Evolutionary conservation across 306 rosid species (phyloP).

Genomic region (Corylus avellana): DNA sequence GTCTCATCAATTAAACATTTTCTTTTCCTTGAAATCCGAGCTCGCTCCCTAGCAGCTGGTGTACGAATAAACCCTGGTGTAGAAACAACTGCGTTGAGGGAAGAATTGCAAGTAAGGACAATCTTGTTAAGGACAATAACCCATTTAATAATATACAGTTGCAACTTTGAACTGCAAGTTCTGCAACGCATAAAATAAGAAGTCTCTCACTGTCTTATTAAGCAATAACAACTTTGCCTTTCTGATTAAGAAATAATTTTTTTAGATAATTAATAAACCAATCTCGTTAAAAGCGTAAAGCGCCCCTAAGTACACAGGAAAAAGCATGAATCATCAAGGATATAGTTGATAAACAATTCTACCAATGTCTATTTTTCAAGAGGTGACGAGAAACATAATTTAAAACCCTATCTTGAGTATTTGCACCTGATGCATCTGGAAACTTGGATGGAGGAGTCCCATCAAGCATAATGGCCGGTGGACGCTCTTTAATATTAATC

Average conservation of each 20-base stretch:
- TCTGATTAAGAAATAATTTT: background rate
- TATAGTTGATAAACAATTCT: background rate
- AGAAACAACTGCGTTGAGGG: conserved; percentile 47
- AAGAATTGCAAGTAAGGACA: conserved; percentile 13
- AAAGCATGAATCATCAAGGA: background rate
- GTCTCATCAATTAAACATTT: conserved; percentile 51
- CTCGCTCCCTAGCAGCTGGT: conserved; percentile 52
- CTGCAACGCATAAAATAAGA: conserved; percentile 17
- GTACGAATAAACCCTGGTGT: conserved; percentile 50
- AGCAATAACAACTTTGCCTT: background rate
- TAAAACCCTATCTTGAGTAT: conserved; percentile 23
- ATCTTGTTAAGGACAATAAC: background rate
- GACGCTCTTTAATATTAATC: conserved; percentile 14
- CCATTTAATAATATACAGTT: background rate
- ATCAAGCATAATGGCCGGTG: conserved; percentile 28
- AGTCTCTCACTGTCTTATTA: background rate
- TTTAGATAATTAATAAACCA: no score
- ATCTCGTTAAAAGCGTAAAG: no score
- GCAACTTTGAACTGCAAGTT: background rate
- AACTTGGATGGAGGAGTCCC: conserved; percentile 42
- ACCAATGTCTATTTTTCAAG: background rate
- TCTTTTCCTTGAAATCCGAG: conserved; percentile 56
- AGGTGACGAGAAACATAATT: conserved; percentile 7
- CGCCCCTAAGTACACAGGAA: no score
- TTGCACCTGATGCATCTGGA: conserved; percentile 47